Conservation (phyloP, 495 filamentous ascomycete species). For the Aspergillus cavernicola region DNA sequence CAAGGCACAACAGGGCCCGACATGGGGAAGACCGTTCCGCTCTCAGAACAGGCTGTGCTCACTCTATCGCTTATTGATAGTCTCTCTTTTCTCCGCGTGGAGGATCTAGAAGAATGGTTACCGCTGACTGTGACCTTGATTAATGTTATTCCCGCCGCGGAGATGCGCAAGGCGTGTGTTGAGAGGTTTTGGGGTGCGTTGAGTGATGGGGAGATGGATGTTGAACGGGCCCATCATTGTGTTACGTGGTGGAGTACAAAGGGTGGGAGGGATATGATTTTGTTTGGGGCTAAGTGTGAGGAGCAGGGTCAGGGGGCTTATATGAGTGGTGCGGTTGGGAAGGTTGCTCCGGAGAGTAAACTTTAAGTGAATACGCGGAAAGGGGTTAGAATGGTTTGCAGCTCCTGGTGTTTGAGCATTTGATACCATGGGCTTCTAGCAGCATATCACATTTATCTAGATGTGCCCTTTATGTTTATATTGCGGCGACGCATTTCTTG, state of each 20-base stretch:
- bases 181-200: slow-evolving; percentile 83
- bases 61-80: slow-evolving; percentile 79
- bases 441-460: not conserved
- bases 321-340: slow-evolving; percentile 59
- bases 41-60: slow-evolving; percentile 80
- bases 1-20: slow-evolving; percentile 29
- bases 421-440: slow-evolving; percentile 13
- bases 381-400: no score
- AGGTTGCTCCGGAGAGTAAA: slow-evolving; percentile 40
- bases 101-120: slow-evolving; percentile 72
- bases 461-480: not conserved
- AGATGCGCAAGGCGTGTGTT: slow-evolving; percentile 62
- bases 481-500: not conserved
- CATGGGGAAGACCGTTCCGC: slow-evolving; percentile 27
- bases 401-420: not conserved
- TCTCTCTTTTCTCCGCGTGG: slow-evolving; percentile 67
- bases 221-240: slow-evolving; percentile 74
- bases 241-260: slow-evolving; percentile 83
- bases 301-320: slow-evolving; percentile 33
- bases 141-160: slow-evolving; percentile 54
- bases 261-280: slow-evolving; percentile 62
- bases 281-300: slow-evolving; percentile 47
- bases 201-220: slow-evolving; percentile 85
- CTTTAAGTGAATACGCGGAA: slow-evolving; percentile 19
- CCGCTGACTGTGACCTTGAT: slow-evolving; percentile 67